phyloP scores from a whole-genome alignment of 805 yeast genomes.

The Candida loeiensis region DNA sequence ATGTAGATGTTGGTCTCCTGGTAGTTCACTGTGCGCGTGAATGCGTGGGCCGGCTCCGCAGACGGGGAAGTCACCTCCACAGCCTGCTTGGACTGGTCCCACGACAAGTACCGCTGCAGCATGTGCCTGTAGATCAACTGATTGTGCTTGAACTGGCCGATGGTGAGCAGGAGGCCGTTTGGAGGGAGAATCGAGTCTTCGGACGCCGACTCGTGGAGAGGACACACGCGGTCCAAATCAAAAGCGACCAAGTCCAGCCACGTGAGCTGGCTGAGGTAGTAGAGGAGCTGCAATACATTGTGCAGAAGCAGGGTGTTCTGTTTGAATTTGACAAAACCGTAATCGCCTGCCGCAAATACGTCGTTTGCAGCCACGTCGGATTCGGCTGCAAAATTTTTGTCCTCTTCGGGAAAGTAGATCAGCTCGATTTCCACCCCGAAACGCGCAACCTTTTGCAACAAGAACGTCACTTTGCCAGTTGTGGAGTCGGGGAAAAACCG shows the following conservation, averaged over 20 bases:
- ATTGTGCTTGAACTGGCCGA: conserved; percentile 38
- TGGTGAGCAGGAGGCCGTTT: conserved; percentile 21
- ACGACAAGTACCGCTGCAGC: conserved; percentile 1
- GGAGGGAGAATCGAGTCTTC: conserved; percentile 1
- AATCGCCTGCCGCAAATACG: conserved; percentile 18
- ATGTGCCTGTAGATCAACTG: conserved; percentile 18
- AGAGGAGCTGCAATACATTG: conserved; percentile 48
- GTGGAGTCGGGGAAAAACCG: conserved; percentile 39
- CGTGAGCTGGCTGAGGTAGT: conserved; percentile 44
- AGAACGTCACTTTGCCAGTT: conserved; percentile 21
- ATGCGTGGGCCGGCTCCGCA: conserved; percentile 8
- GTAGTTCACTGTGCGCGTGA: conserved; percentile 27
- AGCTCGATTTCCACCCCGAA: conserved; percentile 48
- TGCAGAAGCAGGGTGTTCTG: conserved; percentile 32
- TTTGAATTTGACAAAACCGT: conserved; percentile 53
- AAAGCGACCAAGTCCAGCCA: conserved; percentile 40
- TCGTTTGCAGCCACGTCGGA: background rate
- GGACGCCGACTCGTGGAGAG: conserved; percentile 6
- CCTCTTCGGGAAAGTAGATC: conserved; percentile 46
- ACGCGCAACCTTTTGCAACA: conserved; percentile 41
- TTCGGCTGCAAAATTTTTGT: conserved; percentile 3
- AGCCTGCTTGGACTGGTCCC: conserved; percentile 3
- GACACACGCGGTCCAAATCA: conserved; percentile 8
- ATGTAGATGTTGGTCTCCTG: conserved; percentile 76
- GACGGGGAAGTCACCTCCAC: conserved; percentile 5